A percentile compares a stretch with the other conserved stretches of the same genome.
Conservation (phyloP, 495 filamentous ascomycete species). For the Penicillium ochrochloron region DNA sequence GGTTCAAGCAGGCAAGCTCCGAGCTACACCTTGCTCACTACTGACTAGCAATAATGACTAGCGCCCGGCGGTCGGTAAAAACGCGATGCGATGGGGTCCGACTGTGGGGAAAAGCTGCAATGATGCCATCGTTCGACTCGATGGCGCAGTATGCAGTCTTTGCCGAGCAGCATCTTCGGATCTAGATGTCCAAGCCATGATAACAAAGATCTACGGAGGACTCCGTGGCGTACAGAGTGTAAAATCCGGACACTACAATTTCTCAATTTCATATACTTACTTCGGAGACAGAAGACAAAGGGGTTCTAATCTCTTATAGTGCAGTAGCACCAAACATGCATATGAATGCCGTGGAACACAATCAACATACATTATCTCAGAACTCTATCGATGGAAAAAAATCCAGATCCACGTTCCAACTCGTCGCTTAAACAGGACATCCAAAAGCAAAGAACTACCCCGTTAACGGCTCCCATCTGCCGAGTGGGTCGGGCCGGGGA, state of each 20-base stretch:
- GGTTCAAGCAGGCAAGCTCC: not conserved
- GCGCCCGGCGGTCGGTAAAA: slow-evolving; percentile 5
- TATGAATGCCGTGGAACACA: no score
- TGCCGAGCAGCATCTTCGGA: not conserved
- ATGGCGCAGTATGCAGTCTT: slow-evolving; percentile 10
- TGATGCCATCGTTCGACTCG: slow-evolving; percentile 30
- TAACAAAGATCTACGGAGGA: not conserved
- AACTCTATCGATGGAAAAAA: not conserved
- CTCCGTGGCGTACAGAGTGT: not conserved
- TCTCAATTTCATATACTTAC: not conserved
- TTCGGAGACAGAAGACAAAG: no score
- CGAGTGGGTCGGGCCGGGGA: not conserved
- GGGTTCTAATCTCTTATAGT: no score
- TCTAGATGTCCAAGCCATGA: not conserved
- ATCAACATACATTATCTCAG: no score
- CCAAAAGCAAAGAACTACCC: no score
- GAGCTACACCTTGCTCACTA: not conserved
- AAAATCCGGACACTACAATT: not conserved
- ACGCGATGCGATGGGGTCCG: slow-evolving; percentile 7
- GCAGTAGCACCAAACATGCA: no score
- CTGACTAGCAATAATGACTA: not conserved
- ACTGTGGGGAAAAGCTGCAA: slow-evolving; percentile 9
- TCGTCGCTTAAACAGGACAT: not conserved
- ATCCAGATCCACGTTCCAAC: not conserved
- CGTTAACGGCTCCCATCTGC: not conserved